Conservation (phyloP, 495 filamentous ascomycete species). For the Lophium mytilinum region DNA sequence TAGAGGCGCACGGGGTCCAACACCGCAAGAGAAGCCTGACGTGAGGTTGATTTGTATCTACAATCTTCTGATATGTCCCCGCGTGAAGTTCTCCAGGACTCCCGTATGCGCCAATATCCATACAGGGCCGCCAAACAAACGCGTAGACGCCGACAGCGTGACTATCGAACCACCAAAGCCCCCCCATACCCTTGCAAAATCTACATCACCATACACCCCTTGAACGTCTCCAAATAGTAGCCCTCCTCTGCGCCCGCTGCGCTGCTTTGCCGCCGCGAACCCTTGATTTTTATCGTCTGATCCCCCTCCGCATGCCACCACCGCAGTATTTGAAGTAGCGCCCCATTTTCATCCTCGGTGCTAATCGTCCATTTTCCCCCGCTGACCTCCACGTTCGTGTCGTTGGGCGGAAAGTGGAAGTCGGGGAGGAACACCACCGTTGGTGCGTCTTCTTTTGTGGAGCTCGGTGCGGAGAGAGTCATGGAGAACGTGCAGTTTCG, state of each 20-base stretch:
- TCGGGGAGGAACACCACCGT: slow-evolving; percentile 85
- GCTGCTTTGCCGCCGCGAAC: slow-evolving; percentile 51
- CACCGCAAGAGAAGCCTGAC: too few species aligned
- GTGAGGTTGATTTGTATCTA: too few species aligned
- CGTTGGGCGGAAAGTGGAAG: slow-evolving; percentile 79
- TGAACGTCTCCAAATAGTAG: slow-evolving; percentile 22
- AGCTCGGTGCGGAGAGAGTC: slow-evolving; percentile 21
- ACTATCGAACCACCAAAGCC: slow-evolving; percentile 6
- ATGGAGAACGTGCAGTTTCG: slow-evolving; percentile 33
- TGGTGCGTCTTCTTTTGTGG: slow-evolving; percentile 49
- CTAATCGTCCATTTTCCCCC: slow-evolving; percentile 86
- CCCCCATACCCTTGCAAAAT: neutral
- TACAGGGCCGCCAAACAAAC: neutral
- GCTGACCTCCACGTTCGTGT: slow-evolving; percentile 61
- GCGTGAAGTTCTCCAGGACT: neutral
- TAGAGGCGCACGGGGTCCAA: too few species aligned
- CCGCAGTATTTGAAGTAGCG: slow-evolving; percentile 57
- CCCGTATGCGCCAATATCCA: neutral
- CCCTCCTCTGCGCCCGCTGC: slow-evolving; percentile 45
- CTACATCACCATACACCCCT: slow-evolving; percentile 42
- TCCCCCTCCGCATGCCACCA: slow-evolving; percentile 90
- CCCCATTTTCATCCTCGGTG: slow-evolving; percentile 57
- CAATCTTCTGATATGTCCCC: too few species aligned
- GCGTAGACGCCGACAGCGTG: slow-evolving; percentile 13
- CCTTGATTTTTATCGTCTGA: slow-evolving; percentile 71